Conservation (phyloP, 306 rosid genomes). For the Medicago lupulina region DNA sequence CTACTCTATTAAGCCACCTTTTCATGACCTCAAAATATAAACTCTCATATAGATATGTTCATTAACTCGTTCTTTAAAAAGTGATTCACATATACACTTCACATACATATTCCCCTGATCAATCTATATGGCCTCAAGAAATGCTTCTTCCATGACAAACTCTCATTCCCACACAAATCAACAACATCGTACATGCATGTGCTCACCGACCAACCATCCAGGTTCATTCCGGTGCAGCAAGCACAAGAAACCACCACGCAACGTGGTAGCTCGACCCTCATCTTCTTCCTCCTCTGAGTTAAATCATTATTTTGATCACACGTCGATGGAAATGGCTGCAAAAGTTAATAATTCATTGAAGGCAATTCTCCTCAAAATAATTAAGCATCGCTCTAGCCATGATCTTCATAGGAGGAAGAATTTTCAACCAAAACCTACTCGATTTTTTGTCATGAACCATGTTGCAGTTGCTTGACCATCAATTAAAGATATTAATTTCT, state of each 20-base stretch:
- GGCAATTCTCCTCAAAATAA: conserved; percentile 53
- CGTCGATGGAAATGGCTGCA: not conserved
- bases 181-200: conserved; percentile 54
- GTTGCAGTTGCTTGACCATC: conserved; percentile 47
- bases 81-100: not conserved
- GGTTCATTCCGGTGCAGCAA: conserved; percentile 74
- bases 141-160: conserved; percentile 7
- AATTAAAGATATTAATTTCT: not conserved
- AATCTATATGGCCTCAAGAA: conserved; percentile 50
- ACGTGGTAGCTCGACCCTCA: not conserved
- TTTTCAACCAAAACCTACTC: conserved; percentile 57
- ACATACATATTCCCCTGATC: not conserved
- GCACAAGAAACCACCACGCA: conserved; percentile 53
- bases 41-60: not conserved
- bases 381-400: conserved; percentile 53
- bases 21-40: conserved; percentile 17
- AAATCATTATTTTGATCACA: not conserved
- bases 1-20: conserved; percentile 36
- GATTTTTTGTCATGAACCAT: conserved; percentile 55
- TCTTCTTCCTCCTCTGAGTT: not conserved
- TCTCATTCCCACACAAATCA: conserved; percentile 18
- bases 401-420: conserved; percentile 55
- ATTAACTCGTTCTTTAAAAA: conserved; percentile 2
- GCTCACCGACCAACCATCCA: conserved; percentile 70
- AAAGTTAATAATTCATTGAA: conserved; percentile 41